These are phyloP conservation scores for Polyporus arcularius DNA, from an alignment of 768 basidiomycete species.

Conservation along the genomic window DNA sequence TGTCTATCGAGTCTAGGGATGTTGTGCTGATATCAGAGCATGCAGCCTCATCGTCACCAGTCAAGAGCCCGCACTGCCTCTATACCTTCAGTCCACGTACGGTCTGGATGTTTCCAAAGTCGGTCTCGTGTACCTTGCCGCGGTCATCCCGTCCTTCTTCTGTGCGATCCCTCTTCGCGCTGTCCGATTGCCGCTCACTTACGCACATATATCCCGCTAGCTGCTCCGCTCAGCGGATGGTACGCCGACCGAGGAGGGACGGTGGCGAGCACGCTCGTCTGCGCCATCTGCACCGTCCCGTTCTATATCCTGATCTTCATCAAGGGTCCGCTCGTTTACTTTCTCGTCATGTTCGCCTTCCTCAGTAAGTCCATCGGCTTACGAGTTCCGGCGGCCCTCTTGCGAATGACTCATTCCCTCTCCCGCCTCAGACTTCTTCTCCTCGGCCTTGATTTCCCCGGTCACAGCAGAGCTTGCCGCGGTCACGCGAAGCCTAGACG, in stretches of 20 bases:
- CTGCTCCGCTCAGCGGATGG: constrained; percentile 61
- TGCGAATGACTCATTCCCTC: neutral
- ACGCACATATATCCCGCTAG: constrained; percentile 32
- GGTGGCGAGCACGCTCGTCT: constrained; percentile 52
- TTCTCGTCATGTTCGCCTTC: constrained; percentile 51
- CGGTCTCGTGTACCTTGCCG: constrained; percentile 68
- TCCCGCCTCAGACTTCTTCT: constrained; percentile 54
- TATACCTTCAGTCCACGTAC: constrained; percentile 36
- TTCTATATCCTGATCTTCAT: constrained; percentile 64
- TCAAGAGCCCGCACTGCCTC: constrained; percentile 37
- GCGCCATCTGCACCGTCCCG: constrained; percentile 54
- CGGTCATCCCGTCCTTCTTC: constrained; percentile 62
- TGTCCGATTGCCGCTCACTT: neutral
- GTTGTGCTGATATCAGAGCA: neutral
- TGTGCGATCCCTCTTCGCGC: constrained; percentile 42
- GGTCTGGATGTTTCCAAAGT: constrained; percentile 41
- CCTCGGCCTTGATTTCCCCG: constrained; percentile 59
- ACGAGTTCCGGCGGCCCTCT: neutral
- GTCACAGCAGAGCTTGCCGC: constrained; percentile 67
- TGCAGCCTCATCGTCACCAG: constrained; percentile 21
- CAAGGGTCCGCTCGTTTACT: constrained; percentile 43
- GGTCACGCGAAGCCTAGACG: constrained; percentile 55
- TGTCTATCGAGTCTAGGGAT: neutral
- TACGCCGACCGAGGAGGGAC: constrained; percentile 57
- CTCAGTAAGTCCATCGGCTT: constrained; percentile 45